Base-by-base conservation (phyloP, 805 yeast species). In the Pichia pseudocactophila region DNA sequence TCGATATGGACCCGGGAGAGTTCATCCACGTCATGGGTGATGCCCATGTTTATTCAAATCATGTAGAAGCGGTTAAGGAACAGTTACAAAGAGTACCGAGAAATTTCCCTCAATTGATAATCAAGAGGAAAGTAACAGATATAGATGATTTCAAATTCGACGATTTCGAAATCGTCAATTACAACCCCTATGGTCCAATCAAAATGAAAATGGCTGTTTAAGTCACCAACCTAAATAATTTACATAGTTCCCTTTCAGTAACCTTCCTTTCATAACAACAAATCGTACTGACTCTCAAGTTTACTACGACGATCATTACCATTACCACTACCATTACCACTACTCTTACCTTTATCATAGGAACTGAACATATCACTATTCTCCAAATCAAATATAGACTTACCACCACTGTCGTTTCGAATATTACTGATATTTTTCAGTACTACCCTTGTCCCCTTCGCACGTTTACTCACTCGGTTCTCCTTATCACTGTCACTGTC, bases 151-250 rank as follows among this genome's bases (percentile, higher is more conserved):
- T 92, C 69, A 74, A 70, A 53, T 84, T 68, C 53, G 97, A 89
- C 44, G 97, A 92, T 61, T 89, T 92, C 54, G 86, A 80, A 54
- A 78, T 92, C 37, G 65, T 66, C 3, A 85, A 76, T 41, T 92
- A 92, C 61, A 68, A 83, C 41, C 97, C 96, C 3, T 80, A 86
- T 56, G 74, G 77, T 2, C 79, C 78, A 47, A 90, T 92, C 52
- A 84, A 82, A 51, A 92, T 92, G 99, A 82, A 85, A 53, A 92
- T 92, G 98, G 88, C 97, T 59, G 98, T 92, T 25, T 92, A 69
- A 61, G 8, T 12, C 15, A 38, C 31, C 20, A 6, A 25, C 7
- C 10, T 31, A 20, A 12, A 18, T 17, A 17, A 39, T 27, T 30
- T 38, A 38, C 35, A 30, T 22, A 19, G 5, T 20, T n/a, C n/a